Percentiles rank a stretch among this genome's conserved stretches.
These are phyloP conservation scores for Podila epigama DNA, from an alignment of 192 early-diverging fungal species.

Conservation along the genomic window DNA sequence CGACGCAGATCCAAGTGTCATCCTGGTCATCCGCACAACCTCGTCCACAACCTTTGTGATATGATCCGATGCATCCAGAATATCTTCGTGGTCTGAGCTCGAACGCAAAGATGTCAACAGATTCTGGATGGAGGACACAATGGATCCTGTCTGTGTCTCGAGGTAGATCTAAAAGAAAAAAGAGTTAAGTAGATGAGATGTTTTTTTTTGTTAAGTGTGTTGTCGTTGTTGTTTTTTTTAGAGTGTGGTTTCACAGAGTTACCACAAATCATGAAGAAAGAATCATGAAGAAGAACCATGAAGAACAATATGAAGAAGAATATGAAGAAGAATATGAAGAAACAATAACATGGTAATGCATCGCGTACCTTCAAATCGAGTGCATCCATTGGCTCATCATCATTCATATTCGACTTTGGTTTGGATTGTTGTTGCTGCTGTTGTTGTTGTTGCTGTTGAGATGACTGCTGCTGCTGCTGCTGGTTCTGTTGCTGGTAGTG, in stretches of 20 bases:
- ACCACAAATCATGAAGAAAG: neutral
- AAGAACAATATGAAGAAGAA: neutral
- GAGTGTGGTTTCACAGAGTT: no score
- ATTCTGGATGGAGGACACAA: constrained; percentile 82
- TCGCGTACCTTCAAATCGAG: constrained; percentile 23
- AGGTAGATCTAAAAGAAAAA: constrained; percentile 20
- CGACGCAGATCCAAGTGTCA: constrained; percentile 53
- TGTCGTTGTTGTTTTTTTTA: no score
- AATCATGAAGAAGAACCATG: neutral
- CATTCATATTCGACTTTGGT: constrained; percentile 1
- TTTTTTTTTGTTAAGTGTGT: neutral
- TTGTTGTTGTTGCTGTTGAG: neutral
- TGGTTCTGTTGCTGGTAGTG: neutral
- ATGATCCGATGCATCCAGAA: constrained; percentile 59
- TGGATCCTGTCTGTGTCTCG: constrained; percentile 70
- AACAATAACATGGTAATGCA: neutral
- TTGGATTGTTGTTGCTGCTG: neutral
- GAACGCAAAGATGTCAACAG: constrained; percentile 70
- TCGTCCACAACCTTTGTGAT: constrained; percentile 68
- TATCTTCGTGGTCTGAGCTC: constrained; percentile 55
- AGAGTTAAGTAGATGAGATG: neutral
- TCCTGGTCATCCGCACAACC: constrained; percentile 59
- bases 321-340: neutral
- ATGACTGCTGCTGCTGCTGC: neutral
- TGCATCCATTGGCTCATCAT: constrained; percentile 37